Evolutionary conservation across 2,329 filamentous ascomycete species (phyloP), one percentile per base, ranked within the genome.

Genomic region (Neofusicoccum kwambonambiense): DNA sequence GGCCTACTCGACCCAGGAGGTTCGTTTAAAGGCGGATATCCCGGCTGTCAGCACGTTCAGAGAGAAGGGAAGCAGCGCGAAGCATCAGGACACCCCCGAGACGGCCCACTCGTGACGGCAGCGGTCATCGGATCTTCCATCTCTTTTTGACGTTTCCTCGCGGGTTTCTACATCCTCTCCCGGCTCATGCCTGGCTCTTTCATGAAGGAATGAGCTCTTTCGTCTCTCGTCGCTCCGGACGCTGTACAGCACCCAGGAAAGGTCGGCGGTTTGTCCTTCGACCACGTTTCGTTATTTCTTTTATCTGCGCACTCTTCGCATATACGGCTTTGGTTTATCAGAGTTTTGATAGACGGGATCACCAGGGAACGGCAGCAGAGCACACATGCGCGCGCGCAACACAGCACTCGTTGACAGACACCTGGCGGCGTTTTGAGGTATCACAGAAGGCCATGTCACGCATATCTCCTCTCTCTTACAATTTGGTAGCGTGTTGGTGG

Each of bases 21-120:
- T 95, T 77, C 86, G 92, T 50, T 91, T 92, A 74, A 90, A 91
- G 76, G 94, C 94, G 7, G 90, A 96, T 74, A 97, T 99, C 69
- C 92, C 93, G 4, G 95, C 95, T 3, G 95, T 99, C 61, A 96
- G 91, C 78, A 99, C 95, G 19, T 99, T 93, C 91, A 85, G 95
- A 72, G 93, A 90, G 68, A 97, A 98, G 82, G 95, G 95, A 13
- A 64, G 51, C 51, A 57, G 62, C 35, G 62, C 62, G 22, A 62
- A 62, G 47, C 58, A 62, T 34, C 58, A 62, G 17, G 62, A 64
- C 9, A 22, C 34, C 19, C 31, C 51, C 5, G 42, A 45, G n/a
- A 11, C 27, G 7, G 44, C 35, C 13, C 34, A 31, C 5, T 35
- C 56, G 31, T 60, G 44, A 60, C 15, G 27, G 22, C 1, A 19